Evolutionary conservation across 2,329 filamentous ascomycete species (phyloP).

Genomic region (Aspergillus piperis): DNA sequence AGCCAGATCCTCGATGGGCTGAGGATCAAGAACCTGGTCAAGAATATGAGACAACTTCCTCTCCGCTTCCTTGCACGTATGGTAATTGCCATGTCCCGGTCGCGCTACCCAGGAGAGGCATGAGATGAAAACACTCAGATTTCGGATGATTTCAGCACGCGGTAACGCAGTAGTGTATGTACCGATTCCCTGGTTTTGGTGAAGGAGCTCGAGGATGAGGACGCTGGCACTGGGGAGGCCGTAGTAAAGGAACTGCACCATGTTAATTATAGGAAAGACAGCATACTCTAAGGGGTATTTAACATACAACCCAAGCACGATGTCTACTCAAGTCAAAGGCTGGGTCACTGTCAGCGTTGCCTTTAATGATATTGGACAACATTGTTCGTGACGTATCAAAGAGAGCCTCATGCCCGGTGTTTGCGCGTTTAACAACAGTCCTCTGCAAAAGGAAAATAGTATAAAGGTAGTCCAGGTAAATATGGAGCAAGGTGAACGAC

Average conservation of each 20-base stretch:
- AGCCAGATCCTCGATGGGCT: conserved; percentile 30
- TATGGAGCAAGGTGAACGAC: conserved; percentile 26
- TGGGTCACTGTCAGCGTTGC: conserved; percentile 30
- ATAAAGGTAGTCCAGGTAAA: conserved; percentile 40
- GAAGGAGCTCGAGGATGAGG: conserved; percentile 36
- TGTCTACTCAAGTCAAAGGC: conserved; percentile 35
- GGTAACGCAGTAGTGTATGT: conserved; percentile 29
- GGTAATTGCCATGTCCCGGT: conserved; percentile 39
- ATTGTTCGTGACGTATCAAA: conserved; percentile 36
- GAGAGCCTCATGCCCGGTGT: conserved; percentile 33
- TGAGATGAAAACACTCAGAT: conserved; percentile 37
- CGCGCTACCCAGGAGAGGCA: conserved; percentile 36
- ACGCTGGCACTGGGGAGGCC: conserved; percentile 37
- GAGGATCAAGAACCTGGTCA: conserved; percentile 38
- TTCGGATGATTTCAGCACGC: conserved; percentile 36
- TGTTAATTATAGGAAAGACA: conserved; percentile 2
- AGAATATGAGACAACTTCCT: conserved; percentile 39
- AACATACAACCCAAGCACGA: conserved; percentile 39
- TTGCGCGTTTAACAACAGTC: conserved; percentile 35
- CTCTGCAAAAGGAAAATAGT: conserved; percentile 39
- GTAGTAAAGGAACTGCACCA: conserved; percentile 33
- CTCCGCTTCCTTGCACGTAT: conserved; percentile 37
- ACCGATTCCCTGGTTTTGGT: conserved; percentile 32
- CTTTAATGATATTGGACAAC: conserved; percentile 31
- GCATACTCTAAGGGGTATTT: not conserved